phyloP scores from a whole-genome alignment of 345 rosid genomes.

The Populus deltoides region DNA sequence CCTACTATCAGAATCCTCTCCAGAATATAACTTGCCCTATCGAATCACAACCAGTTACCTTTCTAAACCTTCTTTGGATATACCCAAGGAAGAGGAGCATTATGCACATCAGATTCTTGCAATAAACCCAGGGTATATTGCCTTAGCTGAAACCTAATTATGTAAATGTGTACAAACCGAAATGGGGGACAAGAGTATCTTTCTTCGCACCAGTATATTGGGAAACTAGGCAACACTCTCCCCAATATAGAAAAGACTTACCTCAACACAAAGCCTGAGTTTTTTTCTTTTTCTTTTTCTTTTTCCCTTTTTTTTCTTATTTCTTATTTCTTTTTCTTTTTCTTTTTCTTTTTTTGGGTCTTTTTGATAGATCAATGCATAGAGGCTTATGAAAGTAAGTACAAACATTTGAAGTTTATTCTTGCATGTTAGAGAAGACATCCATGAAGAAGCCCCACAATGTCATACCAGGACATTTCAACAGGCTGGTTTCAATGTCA shows the following conservation, averaged over 20 bases:
- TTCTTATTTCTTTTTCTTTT: too few relatives aligned
- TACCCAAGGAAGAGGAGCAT: neutral
- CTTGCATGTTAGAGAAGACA: constrained; percentile 8
- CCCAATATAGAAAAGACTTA: neutral
- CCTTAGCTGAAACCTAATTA: neutral
- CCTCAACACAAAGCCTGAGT: neutral
- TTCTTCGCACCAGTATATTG: too few relatives aligned
- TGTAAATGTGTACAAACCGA: neutral
- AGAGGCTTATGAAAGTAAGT: neutral
- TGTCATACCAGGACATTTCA: neutral
- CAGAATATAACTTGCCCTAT: neutral
- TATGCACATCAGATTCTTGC: neutral
- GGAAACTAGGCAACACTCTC: neutral
- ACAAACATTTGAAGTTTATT: neutral
- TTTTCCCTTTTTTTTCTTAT: too few relatives aligned
- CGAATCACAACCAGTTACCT: neutral
- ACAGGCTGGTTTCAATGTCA: neutral
- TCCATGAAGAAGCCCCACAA: neutral
- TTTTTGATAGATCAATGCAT: neutral
- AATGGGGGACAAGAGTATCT: neutral
- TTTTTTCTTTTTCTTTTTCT: neutral
- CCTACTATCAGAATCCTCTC: neutral
- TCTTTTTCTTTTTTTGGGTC: too few relatives aligned
- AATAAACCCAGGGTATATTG: neutral
- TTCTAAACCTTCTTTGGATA: neutral